Evolutionary conservation across 441 rosid genomes (phyloP), one percentile per base, ranked within the genome.

Genomic region (Iberis amara): DNA sequence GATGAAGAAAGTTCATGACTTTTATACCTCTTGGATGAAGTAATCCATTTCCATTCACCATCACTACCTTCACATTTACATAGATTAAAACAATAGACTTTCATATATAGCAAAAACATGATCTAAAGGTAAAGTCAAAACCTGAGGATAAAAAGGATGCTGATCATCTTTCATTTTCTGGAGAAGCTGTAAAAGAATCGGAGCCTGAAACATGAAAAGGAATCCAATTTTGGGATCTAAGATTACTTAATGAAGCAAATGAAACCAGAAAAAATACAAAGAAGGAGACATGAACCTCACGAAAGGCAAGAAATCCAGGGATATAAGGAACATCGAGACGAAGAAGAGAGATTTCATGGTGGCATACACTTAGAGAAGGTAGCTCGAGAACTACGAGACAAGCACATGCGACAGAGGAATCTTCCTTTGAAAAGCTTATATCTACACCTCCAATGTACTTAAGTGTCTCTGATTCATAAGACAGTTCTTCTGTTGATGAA

Each of bases 1-100:
- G 44, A 31, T 5, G 10, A 46, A 24, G 52, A 40, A 37, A 57
- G 18, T 6, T 12, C n/a, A 24, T 11, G 36, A 9, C 8, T 39
- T 39, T 67, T 76, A 65, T 68, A 78, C 97, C 95, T 76, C 85
- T 78, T 49, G 98, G 91, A 70, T 91, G 95, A 76, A 88, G 98
- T 38, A 85, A 61, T 18, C 96, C 96, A 70, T 85, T 85, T 48
- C 95, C 98, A 83, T 91, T 95, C 11, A 87, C 96, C 76, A 85
- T 71, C 27, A 88, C 32, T 49, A 87, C 68, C 92, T 90, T 80
- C 50, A 11, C 42, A 14, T 39, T 39, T 3, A 38, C 54, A 58
- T 43, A 49, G 18, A 61, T 39, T 39, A 51, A 47, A 63, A 54
- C 31, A 57, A 44, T 12, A 45, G 52, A 60, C 47, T 28, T 41